Evolutionary conservation across 176 grass and related monocot species (phyloP).

Genomic region (Tillandsia leiboldiana): DNA sequence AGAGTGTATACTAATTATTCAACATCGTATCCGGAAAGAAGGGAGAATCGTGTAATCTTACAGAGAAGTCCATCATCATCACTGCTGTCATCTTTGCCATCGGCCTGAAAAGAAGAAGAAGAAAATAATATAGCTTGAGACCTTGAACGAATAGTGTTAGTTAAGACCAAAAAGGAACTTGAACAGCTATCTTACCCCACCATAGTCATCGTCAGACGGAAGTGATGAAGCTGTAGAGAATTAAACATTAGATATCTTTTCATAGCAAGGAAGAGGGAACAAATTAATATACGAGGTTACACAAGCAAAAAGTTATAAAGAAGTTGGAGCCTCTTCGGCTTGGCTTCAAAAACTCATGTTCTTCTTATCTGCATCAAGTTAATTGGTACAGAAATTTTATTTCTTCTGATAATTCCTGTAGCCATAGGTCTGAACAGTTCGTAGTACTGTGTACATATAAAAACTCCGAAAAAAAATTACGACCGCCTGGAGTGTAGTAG

Average conservation of each 20-base stretch:
- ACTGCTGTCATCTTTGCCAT: conserved; percentile 42
- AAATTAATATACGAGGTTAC: not conserved
- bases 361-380: too few species aligned
- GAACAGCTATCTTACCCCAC: conserved; percentile 36
- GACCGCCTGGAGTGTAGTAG: too few species aligned
- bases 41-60: conserved; percentile 32
- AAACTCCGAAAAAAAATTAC: too few species aligned
- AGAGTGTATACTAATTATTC: not conserved
- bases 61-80: conserved; percentile 77
- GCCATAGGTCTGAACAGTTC: too few species aligned
- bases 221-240: conserved; percentile 18
- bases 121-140: conserved; percentile 15
- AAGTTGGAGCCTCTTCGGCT: too few species aligned
- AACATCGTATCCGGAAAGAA: not conserved
- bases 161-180: conserved; percentile 3
- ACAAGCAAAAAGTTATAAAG: not conserved
- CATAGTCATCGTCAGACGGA: conserved; percentile 48
- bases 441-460: too few species aligned
- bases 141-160: not conserved
- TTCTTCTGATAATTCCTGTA: too few species aligned
- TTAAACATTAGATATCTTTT: not conserved
- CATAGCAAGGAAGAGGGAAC: not conserved
- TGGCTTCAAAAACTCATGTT: too few species aligned
- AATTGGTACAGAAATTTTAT: too few species aligned
- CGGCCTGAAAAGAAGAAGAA: conserved; percentile 24